Conservation (phyloP, 108 stramenopile species). For the Nitzschia palea region DNA sequence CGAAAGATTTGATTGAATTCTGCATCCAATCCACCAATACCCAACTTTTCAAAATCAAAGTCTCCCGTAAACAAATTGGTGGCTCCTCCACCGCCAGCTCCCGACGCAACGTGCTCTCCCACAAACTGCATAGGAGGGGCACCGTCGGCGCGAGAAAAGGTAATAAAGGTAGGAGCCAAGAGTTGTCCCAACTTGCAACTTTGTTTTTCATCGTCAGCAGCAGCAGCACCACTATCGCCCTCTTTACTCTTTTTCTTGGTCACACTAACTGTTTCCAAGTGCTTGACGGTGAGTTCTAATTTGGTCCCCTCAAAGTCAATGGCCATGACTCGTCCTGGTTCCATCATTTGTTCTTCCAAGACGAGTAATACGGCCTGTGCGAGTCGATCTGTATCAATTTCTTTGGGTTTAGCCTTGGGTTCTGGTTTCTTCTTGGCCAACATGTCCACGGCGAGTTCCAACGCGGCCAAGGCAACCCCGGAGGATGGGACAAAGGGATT, state of each 20-base stretch:
- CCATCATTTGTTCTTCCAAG: conserved; percentile 78
- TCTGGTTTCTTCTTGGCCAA: conserved; percentile 63
- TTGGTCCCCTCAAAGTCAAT: conserved; percentile 92
- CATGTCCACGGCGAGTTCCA: conserved; percentile 73
- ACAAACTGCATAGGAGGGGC: conserved; percentile 40
- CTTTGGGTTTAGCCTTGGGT: conserved; percentile 49
- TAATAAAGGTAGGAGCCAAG: conserved; percentile 58
- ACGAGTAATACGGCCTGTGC: conserved; percentile 63
- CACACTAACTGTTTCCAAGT: conserved; percentile 43
- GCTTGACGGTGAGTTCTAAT: conserved; percentile 59
- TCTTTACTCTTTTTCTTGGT: conserved; percentile 29
- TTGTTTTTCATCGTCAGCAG: conserved; percentile 5
- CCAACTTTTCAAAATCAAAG: conserved; percentile 97
- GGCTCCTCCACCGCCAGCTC: conserved; percentile 58
- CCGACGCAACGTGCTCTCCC: conserved; percentile 68
- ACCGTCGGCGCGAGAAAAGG: conserved; percentile 62
- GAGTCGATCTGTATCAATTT: conserved; percentile 83
- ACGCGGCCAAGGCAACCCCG: conserved; percentile 57
- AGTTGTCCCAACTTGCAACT: conserved; percentile 56
- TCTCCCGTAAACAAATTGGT: conserved; percentile 84
- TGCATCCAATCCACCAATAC: conserved; percentile 95
- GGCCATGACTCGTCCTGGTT: conserved; percentile 68
- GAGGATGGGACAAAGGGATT: conserved; percentile 56
- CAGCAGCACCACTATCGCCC: conserved; percentile 1
- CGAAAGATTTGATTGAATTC: conserved; percentile 99